Evolutionary conservation across 257 asterid genomes (phyloP).

Genomic region (Paulownia fortunei): DNA sequence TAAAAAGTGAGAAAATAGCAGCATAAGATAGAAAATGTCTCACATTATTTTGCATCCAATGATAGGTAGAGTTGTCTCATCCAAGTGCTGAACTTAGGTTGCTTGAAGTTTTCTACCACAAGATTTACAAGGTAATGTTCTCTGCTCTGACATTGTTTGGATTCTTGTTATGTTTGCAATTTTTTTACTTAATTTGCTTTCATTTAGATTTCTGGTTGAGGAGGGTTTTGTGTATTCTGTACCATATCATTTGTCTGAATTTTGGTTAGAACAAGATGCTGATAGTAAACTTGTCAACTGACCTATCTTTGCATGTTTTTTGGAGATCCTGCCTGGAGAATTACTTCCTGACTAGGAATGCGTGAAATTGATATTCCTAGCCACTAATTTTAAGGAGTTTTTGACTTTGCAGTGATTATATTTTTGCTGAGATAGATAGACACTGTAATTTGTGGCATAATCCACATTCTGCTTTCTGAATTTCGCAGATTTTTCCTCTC

Average conservation of each 20-base stretch:
- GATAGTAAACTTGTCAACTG: neutral
- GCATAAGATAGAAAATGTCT: conserved; percentile 26
- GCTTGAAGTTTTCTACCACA: conserved; percentile 72
- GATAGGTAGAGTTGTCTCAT: conserved; percentile 66
- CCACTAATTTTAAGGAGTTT: neutral
- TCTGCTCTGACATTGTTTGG: conserved; percentile 14
- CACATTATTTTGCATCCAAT: conserved; percentile 33
- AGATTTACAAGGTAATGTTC: conserved; percentile 64
- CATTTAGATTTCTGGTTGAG: conserved; percentile 10
- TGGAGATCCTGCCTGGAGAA: conserved; percentile 10
- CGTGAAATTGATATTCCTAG: neutral
- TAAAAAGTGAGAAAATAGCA: neutral
- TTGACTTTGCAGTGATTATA: neutral
- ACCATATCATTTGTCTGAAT: neutral
- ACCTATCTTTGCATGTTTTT: conserved; percentile 17
- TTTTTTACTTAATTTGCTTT: neutral
- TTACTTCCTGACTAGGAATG: neutral
- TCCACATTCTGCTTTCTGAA: conserved; percentile 14
- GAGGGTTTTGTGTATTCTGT: conserved; percentile 4
- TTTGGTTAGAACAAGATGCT: conserved; percentile 9
- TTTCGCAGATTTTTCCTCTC: conserved; percentile 83
- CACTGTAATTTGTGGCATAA: conserved; percentile 1
- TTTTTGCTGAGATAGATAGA: conserved; percentile 4
- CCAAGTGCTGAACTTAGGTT: conserved; percentile 69
- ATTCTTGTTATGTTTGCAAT: conserved; percentile 10